Percentiles rank a stretch among this genome's conserved stretches.
Evolutionary conservation across 2,329 filamentous ascomycete species (phyloP).

Genomic region (Monosporascus sp.): DNA sequence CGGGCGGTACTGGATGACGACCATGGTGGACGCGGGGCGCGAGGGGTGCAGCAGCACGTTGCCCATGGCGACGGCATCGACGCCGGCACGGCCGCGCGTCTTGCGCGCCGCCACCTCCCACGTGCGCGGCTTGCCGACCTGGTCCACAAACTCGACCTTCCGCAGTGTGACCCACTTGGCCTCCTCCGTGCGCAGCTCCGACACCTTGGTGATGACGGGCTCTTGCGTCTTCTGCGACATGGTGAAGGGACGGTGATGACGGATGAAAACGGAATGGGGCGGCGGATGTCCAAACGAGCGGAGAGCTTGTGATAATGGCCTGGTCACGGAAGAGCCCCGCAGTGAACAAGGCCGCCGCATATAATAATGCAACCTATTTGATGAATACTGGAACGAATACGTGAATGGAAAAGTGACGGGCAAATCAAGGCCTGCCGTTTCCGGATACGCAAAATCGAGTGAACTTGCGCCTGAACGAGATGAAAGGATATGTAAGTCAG

Average conservation of each 20-base stretch:
- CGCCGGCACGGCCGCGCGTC: constrained; percentile 47
- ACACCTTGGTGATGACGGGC: constrained; percentile 40
- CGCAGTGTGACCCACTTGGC: constrained; percentile 53
- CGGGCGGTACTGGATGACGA: constrained; percentile 49
- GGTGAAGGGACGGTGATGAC: constrained; percentile 11
- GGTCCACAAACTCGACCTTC: constrained; percentile 53
- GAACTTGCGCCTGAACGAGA: no score
- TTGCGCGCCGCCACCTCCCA: constrained; percentile 58
- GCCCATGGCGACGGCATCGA: constrained; percentile 59
- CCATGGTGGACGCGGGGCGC: constrained; percentile 38
- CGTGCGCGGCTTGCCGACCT: constrained; percentile 45
- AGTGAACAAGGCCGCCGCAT: background rate
- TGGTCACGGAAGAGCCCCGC: background rate
- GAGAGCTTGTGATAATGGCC: background rate
- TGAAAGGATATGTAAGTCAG: no score
- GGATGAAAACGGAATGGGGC: background rate
- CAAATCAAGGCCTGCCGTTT: no score
- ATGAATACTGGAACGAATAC: background rate
- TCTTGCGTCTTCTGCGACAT: constrained; percentile 37
- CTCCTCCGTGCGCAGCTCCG: constrained; percentile 44
- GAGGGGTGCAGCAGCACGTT: constrained; percentile 48
- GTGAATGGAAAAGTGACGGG: background rate
- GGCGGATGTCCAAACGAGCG: background rate
- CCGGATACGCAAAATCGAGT: no score
- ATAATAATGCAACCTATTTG: background rate